Evolutionary conservation across 352 stramenopile species (phyloP).

Genomic region (Globisporangium canariense): DNA sequence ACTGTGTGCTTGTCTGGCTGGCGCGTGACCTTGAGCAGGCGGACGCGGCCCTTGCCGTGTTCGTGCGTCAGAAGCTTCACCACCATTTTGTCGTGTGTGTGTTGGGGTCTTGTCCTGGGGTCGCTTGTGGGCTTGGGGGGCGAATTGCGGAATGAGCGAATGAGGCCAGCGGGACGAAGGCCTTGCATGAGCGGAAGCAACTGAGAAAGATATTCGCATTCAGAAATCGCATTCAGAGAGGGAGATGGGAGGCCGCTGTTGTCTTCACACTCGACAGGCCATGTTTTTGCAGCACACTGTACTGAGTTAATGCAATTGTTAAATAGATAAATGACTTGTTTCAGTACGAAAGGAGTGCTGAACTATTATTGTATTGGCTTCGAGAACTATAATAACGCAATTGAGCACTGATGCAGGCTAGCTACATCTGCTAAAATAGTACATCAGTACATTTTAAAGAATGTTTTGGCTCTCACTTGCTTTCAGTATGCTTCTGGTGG

Average conservation of each 20-base stretch:
- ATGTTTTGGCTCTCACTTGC: neutral
- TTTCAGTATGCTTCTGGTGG: neutral
- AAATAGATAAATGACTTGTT: neutral
- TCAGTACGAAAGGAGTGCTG: no score
- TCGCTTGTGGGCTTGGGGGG: constrained; percentile 20
- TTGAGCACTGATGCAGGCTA: neutral
- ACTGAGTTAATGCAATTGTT: neutral
- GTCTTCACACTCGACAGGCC: neutral
- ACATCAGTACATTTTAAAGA: neutral
- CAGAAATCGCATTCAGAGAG: constrained; percentile 15
- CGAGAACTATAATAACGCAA: no score
- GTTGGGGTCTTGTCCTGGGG: neutral
- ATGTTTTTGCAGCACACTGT: neutral
- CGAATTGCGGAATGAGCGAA: constrained; percentile 26
- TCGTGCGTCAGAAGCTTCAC: constrained; percentile 69
- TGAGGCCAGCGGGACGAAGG: neutral
- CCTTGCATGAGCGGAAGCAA: neutral
- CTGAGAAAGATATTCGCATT: constrained; percentile 32
- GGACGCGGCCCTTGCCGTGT: constrained; percentile 87
- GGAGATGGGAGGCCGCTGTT: neutral
- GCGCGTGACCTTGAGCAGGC: constrained; percentile 84
- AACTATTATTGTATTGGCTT: no score
- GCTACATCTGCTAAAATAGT: neutral
- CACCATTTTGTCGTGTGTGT: constrained; percentile 34
- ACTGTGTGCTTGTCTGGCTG: constrained; percentile 71